Conservation (phyloP, 106 monocot genomes). For the Alisma plantagoaquatica region DNA sequence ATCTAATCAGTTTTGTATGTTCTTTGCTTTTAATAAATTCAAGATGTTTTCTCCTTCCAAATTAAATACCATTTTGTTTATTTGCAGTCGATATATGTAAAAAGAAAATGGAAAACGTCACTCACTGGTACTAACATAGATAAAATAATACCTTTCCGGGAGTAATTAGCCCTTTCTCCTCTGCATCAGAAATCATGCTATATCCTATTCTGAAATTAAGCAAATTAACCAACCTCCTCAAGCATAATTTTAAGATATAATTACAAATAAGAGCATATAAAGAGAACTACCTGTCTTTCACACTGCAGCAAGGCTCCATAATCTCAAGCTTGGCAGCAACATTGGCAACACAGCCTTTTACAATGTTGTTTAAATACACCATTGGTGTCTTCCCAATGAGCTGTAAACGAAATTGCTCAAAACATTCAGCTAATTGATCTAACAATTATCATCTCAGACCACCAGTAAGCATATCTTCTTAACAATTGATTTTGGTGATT, state of each 20-base stretch:
- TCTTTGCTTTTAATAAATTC: no score
- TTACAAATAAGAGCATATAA: background rate
- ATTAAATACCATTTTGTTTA: no score
- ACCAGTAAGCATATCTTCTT: no score
- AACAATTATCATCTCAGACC: no score
- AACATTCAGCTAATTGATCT: no score
- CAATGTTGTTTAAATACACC: slow-evolving; percentile 91
- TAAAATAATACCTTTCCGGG: slow-evolving; percentile 99
- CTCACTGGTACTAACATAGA: no score
- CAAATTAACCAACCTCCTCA: background rate
- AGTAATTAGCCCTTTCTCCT: slow-evolving; percentile 72
- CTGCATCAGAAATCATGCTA: slow-evolving; percentile 96
- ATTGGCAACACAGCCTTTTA: slow-evolving; percentile 75
- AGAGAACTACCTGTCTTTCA: slow-evolving; percentile 72
- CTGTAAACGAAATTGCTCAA: no score
- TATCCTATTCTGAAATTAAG: slow-evolving; percentile 72
- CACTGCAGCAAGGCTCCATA: slow-evolving; percentile 98
- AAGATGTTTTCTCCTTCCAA: no score
- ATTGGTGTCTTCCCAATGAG: slow-evolving; percentile 97
- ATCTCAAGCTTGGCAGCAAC: slow-evolving; percentile 96
- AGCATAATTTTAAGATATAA: background rate
- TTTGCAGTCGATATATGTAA: no score
- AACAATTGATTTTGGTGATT: no score
- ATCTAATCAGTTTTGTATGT: no score
- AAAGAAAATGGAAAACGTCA: no score